Evolutionary conservation across 768 basidiomycete species (phyloP), one percentile per base, ranked within the genome.

Genomic region (Pleurotus platypus): DNA sequence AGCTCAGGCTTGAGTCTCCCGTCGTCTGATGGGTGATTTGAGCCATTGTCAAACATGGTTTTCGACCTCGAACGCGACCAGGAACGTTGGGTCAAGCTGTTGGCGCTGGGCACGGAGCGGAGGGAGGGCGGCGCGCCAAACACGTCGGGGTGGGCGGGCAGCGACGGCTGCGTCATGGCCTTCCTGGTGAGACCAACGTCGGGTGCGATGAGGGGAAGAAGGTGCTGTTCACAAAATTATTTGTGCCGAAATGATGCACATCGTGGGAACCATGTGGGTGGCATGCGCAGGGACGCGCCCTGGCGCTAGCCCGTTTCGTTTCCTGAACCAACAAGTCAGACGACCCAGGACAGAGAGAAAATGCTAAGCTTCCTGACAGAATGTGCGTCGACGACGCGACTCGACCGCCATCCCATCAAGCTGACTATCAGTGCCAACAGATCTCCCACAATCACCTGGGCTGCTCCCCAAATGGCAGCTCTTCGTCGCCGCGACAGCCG

Each of bases 381-480:
- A 54, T 54, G 51, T 54, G 39, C 20, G 51, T 20, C 13, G 8
- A 15, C 20, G n/a, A 40, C 20, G 18, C 37, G 8, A 16, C 24
- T n/a, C 22, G 39, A n/a, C 16, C 15, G 12, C 18, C 5, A 42
- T 18, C 15, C 24, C n/a, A 54, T 40, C 51, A 54, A 3, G 16
- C 20, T 42, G 13, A 54, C 22, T 40, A 42, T 40, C 51, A 42
- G 38, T 38, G n/a, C 22, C 51, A 46, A 9, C 56, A 89, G 87
- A 77, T 64, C 76, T 93, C 8, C 92, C 91, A 0, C 73, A 83
- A 48, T 73, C 76, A 12, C 73, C 75, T 6, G 95, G 94, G 26
- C 78, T 81, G 66, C 81, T 99, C 7, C 92, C 93, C 1, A 80
- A 84, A 69, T 98, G 94, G 94, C 89, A 94, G 70, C 81, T 97